Percentiles rank a stretch among this genome's conserved stretches.
Evolutionary conservation across 2,329 filamentous ascomycete species (phyloP).

Genomic region (Apiospora rasikravindrae): DNA sequence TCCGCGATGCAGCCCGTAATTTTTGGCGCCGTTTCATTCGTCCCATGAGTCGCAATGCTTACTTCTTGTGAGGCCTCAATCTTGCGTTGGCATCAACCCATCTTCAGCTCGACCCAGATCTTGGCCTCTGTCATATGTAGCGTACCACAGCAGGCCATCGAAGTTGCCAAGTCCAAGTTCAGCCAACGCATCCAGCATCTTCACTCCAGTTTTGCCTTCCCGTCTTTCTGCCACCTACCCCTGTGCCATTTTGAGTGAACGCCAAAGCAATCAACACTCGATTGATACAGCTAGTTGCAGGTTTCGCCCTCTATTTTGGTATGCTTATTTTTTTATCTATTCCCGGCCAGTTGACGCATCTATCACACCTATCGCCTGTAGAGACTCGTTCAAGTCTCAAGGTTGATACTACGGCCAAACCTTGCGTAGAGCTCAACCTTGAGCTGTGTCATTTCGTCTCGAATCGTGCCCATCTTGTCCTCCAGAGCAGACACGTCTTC

Average conservation of each 20-base stretch:
- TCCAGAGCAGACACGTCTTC: constrained; percentile 77
- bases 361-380: background rate
- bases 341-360: background rate
- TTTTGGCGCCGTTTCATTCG: constrained; percentile 13
- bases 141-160: background rate
- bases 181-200: background rate
- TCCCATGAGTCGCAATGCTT: background rate
- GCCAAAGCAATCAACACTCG: background rate
- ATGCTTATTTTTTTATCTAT: background rate
- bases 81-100: constrained; percentile 7
- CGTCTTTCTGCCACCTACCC: background rate
- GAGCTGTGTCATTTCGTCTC: constrained; percentile 86
- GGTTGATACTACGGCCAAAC: constrained; percentile 95
- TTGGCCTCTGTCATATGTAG: constrained; percentile 12
- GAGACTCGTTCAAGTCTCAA: constrained; percentile 72
- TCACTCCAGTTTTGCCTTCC: background rate
- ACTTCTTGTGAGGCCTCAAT: background rate
- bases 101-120: background rate
- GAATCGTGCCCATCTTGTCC: constrained; percentile 73
- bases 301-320: background rate
- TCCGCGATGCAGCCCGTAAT: constrained; percentile 3
- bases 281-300: background rate
- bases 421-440: constrained; percentile 94
- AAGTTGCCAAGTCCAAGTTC: background rate
- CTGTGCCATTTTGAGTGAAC: background rate